Evolutionary conservation across 2,329 filamentous ascomycete species (phyloP).

Genomic region (Beauveria sp.): DNA sequence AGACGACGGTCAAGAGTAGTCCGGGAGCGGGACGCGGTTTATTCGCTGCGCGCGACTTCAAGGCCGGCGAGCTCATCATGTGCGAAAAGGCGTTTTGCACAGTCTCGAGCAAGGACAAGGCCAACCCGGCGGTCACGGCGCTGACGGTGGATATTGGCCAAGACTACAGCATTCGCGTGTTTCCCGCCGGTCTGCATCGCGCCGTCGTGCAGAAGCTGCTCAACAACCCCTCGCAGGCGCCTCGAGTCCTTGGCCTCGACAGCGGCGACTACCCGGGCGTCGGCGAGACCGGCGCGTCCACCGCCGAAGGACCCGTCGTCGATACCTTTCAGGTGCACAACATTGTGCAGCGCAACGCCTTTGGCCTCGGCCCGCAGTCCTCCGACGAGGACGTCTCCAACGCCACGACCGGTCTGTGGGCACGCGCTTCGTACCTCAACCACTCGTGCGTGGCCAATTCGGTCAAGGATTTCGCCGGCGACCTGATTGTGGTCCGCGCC

Average conservation of each 20-base stretch:
- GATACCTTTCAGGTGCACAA: constrained; percentile 27
- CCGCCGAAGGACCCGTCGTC: constrained; percentile 18
- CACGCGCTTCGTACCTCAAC: constrained; percentile 32
- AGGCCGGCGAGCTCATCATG: constrained; percentile 23
- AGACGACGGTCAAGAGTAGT: constrained; percentile 21
- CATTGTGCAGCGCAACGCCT: constrained; percentile 25
- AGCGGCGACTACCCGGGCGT: constrained; percentile 21
- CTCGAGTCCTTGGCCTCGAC: constrained; percentile 17
- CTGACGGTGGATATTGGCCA: constrained; percentile 26
- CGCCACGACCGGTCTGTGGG: constrained; percentile 31
- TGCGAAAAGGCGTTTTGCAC: constrained; percentile 28
- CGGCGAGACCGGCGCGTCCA: constrained; percentile 15
- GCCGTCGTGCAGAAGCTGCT: constrained; percentile 19
- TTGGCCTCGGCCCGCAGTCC: constrained; percentile 22
- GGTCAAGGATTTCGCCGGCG: constrained; percentile 30
- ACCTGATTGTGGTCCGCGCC: constrained; percentile 31
- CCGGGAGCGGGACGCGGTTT: constrained; percentile 26
- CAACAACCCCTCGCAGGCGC: constrained; percentile 20
- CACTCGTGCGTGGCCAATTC: constrained; percentile 32
- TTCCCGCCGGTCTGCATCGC: constrained; percentile 24
- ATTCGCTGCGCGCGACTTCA: constrained; percentile 26
- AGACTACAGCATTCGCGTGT: constrained; percentile 20
- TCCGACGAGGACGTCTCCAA: constrained; percentile 22
- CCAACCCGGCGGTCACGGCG: constrained; percentile 21
- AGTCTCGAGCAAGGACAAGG: constrained; percentile 22